Evolutionary conservation across 441 rosid genomes (phyloP), one percentile per base, ranked within the genome.

Genomic region (Croton setiger): DNA sequence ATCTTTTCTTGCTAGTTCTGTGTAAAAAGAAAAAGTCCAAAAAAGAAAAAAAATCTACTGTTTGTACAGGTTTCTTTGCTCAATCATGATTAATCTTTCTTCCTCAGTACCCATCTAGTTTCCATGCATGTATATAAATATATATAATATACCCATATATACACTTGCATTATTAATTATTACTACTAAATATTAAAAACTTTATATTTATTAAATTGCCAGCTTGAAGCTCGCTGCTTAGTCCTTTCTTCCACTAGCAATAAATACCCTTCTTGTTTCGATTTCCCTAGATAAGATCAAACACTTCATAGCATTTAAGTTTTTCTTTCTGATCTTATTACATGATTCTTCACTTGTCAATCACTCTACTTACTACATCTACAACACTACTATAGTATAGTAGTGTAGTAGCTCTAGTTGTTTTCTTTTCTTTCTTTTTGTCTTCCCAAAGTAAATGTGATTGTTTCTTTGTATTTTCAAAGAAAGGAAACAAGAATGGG

Each of bases 151-250:
- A n/a, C n/a, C n/a, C n/a, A 39, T 31, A 27, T 56, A 45, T 57
- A 44, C 39, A 13, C 56, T 58, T 47, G 11, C 11, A 61, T 44
- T 31, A 27, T 47, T 15, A 27, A 39, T 66, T 27, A n/a, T 27
- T 27, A 27, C 2, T 27, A 2, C 31, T 27, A 27, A 27, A 27
- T 27, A 27, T 27, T 27, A 27, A 27, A 27, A 27, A 2, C 31
- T 27, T 27, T 37, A 41, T 70, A 76, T 67, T 74, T 69, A 78
- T 64, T 76, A 79, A 78, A 37, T 57, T 75, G 79, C 79, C 94
- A 75, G 86, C 88, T 84, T 81, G 79, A 91, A 82, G 72, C 85
- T 81, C 78, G 86, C 87, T 74, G 86, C 79, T 76, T 27, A 77
- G 79, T 81, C 84, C 85, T 79, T 72, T 74, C 67, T 72, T 49